These are phyloP conservation scores for Beauveria sp. DNA, from an alignment of 2,329 filamentous ascomycete genomes.

Conservation along the genomic window DNA sequence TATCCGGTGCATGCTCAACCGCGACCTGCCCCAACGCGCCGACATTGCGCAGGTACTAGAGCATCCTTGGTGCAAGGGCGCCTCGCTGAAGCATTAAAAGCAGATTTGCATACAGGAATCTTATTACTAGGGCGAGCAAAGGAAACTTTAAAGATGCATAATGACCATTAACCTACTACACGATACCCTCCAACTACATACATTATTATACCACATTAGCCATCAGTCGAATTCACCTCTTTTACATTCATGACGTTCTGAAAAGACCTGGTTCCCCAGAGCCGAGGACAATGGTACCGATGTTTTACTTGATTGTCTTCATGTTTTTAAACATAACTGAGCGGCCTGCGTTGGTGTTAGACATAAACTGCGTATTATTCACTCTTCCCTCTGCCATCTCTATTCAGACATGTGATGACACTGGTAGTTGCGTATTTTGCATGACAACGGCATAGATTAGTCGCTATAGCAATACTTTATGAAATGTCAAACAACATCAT, in stretches of 20 bases:
- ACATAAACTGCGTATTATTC: no score
- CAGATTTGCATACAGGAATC: neutral
- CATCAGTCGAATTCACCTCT: neutral
- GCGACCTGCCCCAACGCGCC: conserved; percentile 74
- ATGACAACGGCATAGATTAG: no score
- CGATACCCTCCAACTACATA: conserved; percentile 5
- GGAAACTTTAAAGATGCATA: neutral
- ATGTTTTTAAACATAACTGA: no score
- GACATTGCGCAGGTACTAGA: conserved; percentile 83
- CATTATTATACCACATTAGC: neutral
- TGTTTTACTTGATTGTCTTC: no score
- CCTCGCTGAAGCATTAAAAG: conserved; percentile 6
- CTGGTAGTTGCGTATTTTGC: no score
- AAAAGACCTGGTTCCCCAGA: neutral
- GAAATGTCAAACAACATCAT: no score
- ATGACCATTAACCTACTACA: neutral
- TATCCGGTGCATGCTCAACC: conserved; percentile 84
- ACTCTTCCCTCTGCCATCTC: no score
- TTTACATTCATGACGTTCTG: neutral
- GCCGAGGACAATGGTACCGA: no score
- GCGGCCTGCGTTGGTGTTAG: no score
- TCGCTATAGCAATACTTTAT: no score
- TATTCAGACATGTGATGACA: no score
- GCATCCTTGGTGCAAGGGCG: conserved; percentile 66
- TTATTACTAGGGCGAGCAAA: neutral